Conservation (phyloP, 768 basidiomycete genomes). For the Pulveroboletus sp. region DNA sequence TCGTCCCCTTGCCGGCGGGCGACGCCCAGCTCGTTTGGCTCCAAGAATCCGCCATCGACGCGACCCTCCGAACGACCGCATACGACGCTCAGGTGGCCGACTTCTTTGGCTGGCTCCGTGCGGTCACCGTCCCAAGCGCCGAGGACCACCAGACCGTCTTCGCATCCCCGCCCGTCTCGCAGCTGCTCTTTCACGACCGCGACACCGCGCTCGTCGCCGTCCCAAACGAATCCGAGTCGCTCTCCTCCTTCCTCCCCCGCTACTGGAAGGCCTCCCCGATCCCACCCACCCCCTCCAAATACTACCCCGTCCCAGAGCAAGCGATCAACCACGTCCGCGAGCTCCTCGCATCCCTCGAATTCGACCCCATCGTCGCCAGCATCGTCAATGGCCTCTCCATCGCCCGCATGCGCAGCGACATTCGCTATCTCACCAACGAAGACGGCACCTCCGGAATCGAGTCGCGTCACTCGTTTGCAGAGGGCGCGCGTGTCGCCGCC, state of each 20-base stretch:
- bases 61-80: constrained; percentile 34
- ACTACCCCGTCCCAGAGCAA: constrained; percentile 54
- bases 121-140: constrained; percentile 10
- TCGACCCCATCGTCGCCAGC: constrained; percentile 65
- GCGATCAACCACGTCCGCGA: constrained; percentile 54
- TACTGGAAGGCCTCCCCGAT: constrained; percentile 72
- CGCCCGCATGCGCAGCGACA: constrained; percentile 62
- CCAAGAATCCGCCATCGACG: constrained; percentile 52
- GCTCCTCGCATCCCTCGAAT: constrained; percentile 58
- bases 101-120: constrained; percentile 33
- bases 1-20: constrained; percentile 23
- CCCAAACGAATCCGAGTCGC: constrained; percentile 29
- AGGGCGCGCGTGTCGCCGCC: constrained; percentile 42
- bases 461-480: constrained; percentile 82
- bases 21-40: constrained; percentile 57
- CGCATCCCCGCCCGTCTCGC: constrained; percentile 18
- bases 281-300: constrained; percentile 45
- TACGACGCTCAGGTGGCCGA: constrained; percentile 34
- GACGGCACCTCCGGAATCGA: constrained; percentile 66
- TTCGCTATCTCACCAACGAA: constrained; percentile 86
- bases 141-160: constrained; percentile 18
- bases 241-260: constrained; percentile 66
- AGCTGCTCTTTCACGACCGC: constrained; percentile 42
- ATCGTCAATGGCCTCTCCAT: constrained; percentile 69
- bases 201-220: constrained; percentile 52